phyloP scores from a whole-genome alignment of 2,329 filamentous ascomycete species.

The Exophiala oligosperma region DNA sequence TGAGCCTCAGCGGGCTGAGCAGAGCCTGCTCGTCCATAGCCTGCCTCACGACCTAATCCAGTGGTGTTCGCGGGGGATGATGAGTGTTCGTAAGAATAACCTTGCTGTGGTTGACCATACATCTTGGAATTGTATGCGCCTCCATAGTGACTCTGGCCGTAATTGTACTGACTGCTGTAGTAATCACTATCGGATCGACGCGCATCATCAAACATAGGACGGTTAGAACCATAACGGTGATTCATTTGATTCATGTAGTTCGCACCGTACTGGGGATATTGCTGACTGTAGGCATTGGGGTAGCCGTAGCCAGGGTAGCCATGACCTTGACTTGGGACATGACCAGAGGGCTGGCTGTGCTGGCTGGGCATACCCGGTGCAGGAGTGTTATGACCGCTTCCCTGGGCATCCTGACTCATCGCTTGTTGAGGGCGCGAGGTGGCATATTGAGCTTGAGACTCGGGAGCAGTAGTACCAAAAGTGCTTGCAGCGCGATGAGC shows the following conservation, averaged over 20 bases:
- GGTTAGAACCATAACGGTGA: constrained; percentile 48
- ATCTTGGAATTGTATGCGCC: constrained; percentile 58
- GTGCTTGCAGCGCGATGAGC: constrained; percentile 75
- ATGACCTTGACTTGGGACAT: constrained; percentile 50
- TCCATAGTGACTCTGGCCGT: constrained; percentile 48
- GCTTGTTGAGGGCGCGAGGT: constrained; percentile 75
- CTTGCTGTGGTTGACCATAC: constrained; percentile 64
- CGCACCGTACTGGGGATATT: constrained; percentile 56
- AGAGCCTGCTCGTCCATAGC: constrained; percentile 62
- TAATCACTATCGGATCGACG: constrained; percentile 49
- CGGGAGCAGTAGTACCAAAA: constrained; percentile 62
- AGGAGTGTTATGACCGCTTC: constrained; percentile 87
- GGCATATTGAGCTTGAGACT: constrained; percentile 60
- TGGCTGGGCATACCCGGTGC: constrained; percentile 68
- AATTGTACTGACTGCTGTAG: constrained; percentile 52
- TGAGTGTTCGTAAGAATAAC: constrained; percentile 65
- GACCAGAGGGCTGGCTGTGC: constrained; percentile 36
- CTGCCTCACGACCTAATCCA: constrained; percentile 53
- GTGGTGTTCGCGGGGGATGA: constrained; percentile 63
- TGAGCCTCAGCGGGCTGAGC: constrained; percentile 57
- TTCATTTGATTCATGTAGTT: constrained; percentile 58
- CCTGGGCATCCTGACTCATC: constrained; percentile 70
- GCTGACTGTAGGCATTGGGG: constrained; percentile 35
- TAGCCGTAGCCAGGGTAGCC: constrained; percentile 62
- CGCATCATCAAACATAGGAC: constrained; percentile 52